A percentile compares a stretch with the other conserved stretches of the same genome.
These are phyloP conservation scores for Blastocladiella emersonii DNA, from an alignment of 371 early-diverging fungal species.

Conservation along the genomic window DNA sequence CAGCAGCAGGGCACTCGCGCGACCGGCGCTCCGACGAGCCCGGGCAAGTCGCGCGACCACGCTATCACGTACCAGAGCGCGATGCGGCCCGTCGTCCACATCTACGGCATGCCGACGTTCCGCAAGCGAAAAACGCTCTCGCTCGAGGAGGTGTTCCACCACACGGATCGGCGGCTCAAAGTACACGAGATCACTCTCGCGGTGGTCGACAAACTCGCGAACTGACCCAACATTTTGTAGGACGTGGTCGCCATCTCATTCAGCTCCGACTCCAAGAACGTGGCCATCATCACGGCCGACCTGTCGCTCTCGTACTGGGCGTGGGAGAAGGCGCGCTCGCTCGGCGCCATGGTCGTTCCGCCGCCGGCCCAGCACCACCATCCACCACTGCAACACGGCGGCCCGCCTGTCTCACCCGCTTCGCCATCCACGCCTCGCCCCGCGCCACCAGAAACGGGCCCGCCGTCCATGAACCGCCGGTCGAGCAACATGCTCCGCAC, in stretches of 20 bases:
- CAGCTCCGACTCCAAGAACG: slow-evolving; percentile 26
- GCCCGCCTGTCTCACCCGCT: slow-evolving; percentile 19
- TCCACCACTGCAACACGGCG: not conserved
- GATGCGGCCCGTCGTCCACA: slow-evolving; percentile 6
- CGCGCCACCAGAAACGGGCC: slow-evolving; percentile 19
- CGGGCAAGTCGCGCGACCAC: too few relatives aligned
- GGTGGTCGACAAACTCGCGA: not conserved
- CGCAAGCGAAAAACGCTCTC: not conserved
- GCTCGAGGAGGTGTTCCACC: not conserved
- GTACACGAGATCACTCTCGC: not conserved
- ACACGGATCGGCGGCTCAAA: not conserved
- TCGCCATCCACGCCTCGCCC: too few relatives aligned
- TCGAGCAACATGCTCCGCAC: too few relatives aligned
- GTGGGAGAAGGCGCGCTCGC: slow-evolving; percentile 28
- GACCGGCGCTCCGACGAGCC: slow-evolving; percentile 7
- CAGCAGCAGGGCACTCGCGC: not conserved
- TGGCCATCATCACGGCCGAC: slow-evolving; percentile 28
- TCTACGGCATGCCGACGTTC: slow-evolving; percentile 7
- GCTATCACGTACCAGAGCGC: not conserved
- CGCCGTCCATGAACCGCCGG: slow-evolving; percentile 28
- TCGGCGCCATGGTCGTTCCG: not conserved
- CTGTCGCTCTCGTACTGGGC: slow-evolving; percentile 31
- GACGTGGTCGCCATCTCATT: slow-evolving; percentile 15
- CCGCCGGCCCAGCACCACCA: not conserved
- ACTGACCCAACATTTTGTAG: slow-evolving; percentile 2